Percentiles rank a stretch among this genome's conserved stretches.
Evolutionary conservation across 805 yeast genomes (phyloP).

Genomic region (Tetrapisispora nanseiensis): DNA sequence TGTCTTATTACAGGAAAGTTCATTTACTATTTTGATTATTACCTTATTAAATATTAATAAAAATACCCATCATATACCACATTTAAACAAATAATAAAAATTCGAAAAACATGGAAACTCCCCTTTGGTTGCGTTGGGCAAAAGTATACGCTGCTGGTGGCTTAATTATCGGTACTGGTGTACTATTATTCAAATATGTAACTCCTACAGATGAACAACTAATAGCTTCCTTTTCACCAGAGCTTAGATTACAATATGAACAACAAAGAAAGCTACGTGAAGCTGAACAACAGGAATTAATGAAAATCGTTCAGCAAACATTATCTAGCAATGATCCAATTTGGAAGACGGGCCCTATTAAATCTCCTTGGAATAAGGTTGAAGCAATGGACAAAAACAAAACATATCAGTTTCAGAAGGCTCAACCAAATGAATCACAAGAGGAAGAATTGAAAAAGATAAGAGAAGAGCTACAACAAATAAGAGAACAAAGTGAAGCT

Average conservation of each 20-base stretch:
- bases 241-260: slow-evolving; percentile 66
- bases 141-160: slow-evolving; percentile 51
- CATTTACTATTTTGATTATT: too few relatives aligned
- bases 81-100: neutral
- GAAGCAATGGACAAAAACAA: slow-evolving; percentile 28
- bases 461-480: slow-evolving; percentile 31
- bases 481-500: slow-evolving; percentile 32
- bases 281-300: slow-evolving; percentile 59
- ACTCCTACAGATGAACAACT: slow-evolving; percentile 82
- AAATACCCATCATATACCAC: neutral
- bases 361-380: slow-evolving; percentile 53
- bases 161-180: slow-evolving; percentile 66
- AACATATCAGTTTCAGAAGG: slow-evolving; percentile 33
- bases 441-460: slow-evolving; percentile 26
- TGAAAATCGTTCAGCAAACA: slow-evolving; percentile 55
- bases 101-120: slow-evolving; percentile 21
- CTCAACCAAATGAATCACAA: slow-evolving; percentile 28
- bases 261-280: slow-evolving; percentile 50
- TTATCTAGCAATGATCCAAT: slow-evolving; percentile 65
- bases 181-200: slow-evolving; percentile 56
- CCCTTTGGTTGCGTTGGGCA: slow-evolving; percentile 51
- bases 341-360: slow-evolving; percentile 69
- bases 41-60: too few relatives aligned
- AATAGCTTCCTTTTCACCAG: slow-evolving; percentile 69
- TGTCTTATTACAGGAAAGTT: too few relatives aligned